These are phyloP conservation scores for Filobasidium wieringae DNA, from an alignment of 768 basidiomycete genomes.

Conservation along the genomic window DNA sequence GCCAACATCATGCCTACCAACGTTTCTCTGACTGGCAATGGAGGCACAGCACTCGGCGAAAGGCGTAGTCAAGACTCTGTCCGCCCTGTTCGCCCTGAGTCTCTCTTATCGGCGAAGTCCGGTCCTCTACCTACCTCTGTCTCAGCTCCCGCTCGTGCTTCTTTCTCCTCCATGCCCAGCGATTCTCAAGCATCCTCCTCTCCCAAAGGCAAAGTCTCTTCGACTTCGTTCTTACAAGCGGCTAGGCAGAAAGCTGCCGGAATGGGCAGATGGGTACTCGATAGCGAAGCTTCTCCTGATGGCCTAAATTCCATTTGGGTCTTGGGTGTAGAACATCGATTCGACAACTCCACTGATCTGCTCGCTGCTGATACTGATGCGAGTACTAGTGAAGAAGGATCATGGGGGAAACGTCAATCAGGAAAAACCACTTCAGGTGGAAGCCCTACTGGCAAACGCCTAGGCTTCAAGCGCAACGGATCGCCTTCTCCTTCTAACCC, in stretches of 20 bases:
- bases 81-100: background rate
- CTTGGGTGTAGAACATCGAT: slow-evolving; percentile 56
- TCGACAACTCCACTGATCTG: background rate
- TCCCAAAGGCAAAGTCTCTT: background rate
- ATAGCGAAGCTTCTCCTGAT: slow-evolving; percentile 76
- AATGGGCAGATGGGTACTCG: slow-evolving; percentile 69
- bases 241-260: slow-evolving; percentile 33
- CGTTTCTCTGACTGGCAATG: background rate
- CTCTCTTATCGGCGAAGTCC: background rate
- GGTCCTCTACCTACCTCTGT: background rate
- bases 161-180: background rate
- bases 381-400: background rate
- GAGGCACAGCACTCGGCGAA: background rate
- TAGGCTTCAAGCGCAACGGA: background rate
- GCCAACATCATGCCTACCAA: background rate
- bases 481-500: background rate
- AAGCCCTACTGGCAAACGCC: background rate
- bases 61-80: background rate
- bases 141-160: background rate
- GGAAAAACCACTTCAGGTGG: background rate
- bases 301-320: slow-evolving; percentile 77
- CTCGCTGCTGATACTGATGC: background rate
- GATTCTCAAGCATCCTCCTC: background rate
- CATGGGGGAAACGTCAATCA: background rate
- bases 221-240: slow-evolving; percentile 12